Base-by-base conservation (phyloP, 2,329 filamentous ascomycete genomes). In the Alternaria sp. region DNA sequence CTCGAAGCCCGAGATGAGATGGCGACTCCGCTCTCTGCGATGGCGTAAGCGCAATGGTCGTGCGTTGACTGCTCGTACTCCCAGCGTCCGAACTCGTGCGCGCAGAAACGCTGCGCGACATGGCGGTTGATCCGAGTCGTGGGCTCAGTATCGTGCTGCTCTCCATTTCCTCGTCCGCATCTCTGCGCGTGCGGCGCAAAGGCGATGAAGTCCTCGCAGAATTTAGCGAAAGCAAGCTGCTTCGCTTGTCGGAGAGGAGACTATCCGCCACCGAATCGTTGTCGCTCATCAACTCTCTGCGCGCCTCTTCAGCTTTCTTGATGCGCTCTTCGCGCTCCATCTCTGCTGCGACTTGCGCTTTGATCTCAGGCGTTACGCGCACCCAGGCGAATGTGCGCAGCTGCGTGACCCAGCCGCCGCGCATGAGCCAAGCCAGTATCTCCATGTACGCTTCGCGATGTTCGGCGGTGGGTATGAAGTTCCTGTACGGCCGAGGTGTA, bases 361-460 rank as follows among this genome's bases (percentile, higher is more conserved):
- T 89, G 66, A 97, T 91, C 75, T 95, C 90, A 3, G 91, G 89
- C 80, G 90, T 90, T 45, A 96, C 91, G 54, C 95, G 88, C 46
- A 98, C 89, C 84, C 96, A 97, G 12, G 91, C 93, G 78, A 96
- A 97, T 1, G 93, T 96, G 66, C 93, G 92, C 6, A 99, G 86
- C 78, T 97, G 94, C 1, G 92, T 97, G 1, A 97, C 94, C 92
- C 96, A 97, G 13, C 93, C 93, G 50, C 93, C 91, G 44, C 94
- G 89, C 83, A 98, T 89, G 9, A 99, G 86, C 93, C 95, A 99
- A 21, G 93, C 93, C 25, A 99, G 84, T 79, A 98, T 97, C 32
- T 92, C 88, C 79, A 98, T 90, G 78, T 97, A 99, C 3, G 90
- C 89, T 7, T 90, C 89, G 46, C 95, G 91, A 76, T 97, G 93